Conservation (phyloP, 2,329 filamentous ascomycete species). For the Diaporthe eres region DNA sequence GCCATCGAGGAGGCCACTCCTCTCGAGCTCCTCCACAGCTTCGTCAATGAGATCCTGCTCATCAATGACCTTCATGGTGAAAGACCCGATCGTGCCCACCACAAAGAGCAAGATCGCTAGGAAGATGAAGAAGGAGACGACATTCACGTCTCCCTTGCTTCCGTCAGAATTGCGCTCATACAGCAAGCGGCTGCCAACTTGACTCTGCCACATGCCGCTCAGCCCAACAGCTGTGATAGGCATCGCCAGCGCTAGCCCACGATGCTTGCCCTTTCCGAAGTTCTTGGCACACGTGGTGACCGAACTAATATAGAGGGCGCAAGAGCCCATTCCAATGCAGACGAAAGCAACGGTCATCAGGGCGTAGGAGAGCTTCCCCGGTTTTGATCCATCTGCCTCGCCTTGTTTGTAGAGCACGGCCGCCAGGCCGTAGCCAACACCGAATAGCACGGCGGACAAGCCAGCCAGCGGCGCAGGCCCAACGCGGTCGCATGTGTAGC, state of each 20-base stretch:
- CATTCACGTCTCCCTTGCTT: constrained; percentile 74
- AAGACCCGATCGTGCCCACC: constrained; percentile 80
- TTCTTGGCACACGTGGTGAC: constrained; percentile 99
- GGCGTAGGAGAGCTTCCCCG: constrained; percentile 75
- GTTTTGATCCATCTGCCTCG: constrained; percentile 61
- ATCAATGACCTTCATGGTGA: constrained; percentile 83
- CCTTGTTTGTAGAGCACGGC: constrained; percentile 79
- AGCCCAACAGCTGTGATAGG: constrained; percentile 95
- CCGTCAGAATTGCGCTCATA: constrained; percentile 78
- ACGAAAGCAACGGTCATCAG: constrained; percentile 91
- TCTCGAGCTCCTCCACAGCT: constrained; percentile 90
- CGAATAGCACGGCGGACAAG: constrained; percentile 81
- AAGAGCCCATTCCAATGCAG: constrained; percentile 85
- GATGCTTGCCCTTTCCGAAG: constrained; percentile 89
- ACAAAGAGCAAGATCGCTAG: constrained; percentile 78
- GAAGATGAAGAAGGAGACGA: constrained; percentile 91
- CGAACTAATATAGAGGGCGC: constrained; percentile 88
- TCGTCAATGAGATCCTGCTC: constrained; percentile 91
- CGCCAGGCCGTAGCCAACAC: constrained; percentile 85
- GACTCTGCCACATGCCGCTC: constrained; percentile 96
- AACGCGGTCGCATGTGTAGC: constrained; percentile 91
- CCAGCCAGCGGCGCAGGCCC: constrained; percentile 84
- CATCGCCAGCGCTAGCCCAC: constrained; percentile 88
- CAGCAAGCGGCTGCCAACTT: constrained; percentile 84
- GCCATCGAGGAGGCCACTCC: constrained; percentile 84